Conservation (phyloP, 106 monocot species). For the Vanilla planifolia region DNA sequence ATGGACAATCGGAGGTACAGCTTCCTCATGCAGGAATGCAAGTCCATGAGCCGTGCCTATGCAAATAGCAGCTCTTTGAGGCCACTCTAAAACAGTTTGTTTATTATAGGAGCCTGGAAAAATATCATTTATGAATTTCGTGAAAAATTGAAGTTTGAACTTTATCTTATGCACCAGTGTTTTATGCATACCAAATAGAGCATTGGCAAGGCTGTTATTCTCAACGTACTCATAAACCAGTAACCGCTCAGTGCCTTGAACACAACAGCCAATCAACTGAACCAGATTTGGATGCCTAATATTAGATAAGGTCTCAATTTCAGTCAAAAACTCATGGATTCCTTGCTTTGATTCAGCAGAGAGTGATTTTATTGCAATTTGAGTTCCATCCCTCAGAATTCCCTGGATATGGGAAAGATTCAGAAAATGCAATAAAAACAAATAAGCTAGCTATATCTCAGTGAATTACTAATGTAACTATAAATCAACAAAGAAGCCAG, state of each 20-base stretch:
- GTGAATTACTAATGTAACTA: background rate
- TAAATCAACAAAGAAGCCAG: slow-evolving; percentile 6
- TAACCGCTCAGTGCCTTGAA: slow-evolving; percentile 37
- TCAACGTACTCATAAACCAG: slow-evolving; percentile 54
- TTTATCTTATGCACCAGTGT: background rate
- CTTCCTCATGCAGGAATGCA: slow-evolving; percentile 52
- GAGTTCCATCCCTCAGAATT: slow-evolving; percentile 26
- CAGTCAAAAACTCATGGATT: slow-evolving; percentile 47
- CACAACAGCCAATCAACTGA: slow-evolving; percentile 44
- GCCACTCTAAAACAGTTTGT: slow-evolving; percentile 30
- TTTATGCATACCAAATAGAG: slow-evolving; percentile 33
- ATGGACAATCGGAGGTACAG: slow-evolving; percentile 39
- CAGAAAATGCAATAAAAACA: background rate
- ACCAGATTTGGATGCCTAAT: slow-evolving; percentile 54
- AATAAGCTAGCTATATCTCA: too few species aligned
- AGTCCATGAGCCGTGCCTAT: slow-evolving; percentile 43
- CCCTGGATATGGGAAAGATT: slow-evolving; percentile 27
- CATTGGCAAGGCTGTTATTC: slow-evolving; percentile 38
- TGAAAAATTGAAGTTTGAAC: background rate
- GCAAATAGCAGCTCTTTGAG: slow-evolving; percentile 34
- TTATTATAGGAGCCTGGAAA: slow-evolving; percentile 27
- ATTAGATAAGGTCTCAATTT: slow-evolving; percentile 45
- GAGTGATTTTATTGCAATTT: slow-evolving; percentile 49
- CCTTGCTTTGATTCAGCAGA: slow-evolving; percentile 60
- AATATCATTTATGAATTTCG: background rate